Evolutionary conservation across 305 asterid genomes (phyloP).

Genomic region (Solanum hybrid): DNA sequence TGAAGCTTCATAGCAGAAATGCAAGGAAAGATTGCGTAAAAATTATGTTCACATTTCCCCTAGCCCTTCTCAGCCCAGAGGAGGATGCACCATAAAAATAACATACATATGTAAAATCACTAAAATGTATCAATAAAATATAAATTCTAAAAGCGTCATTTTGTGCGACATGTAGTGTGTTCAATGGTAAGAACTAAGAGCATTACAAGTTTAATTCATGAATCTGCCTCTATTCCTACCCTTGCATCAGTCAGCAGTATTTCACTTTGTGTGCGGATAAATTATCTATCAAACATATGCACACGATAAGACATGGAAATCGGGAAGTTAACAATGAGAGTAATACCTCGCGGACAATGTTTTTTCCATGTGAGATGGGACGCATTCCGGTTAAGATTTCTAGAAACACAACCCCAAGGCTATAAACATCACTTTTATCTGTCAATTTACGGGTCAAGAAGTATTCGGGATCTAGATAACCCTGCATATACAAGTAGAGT

Average conservation of each 20-base stretch:
- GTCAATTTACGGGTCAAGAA: slow-evolving; percentile 66
- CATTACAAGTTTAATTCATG: neutral
- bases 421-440: slow-evolving; percentile 83
- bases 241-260: neutral
- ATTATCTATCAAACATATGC: neutral
- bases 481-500: slow-evolving; percentile 33
- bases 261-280: neutral
- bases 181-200: neutral
- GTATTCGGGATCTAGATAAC: slow-evolving; percentile 89
- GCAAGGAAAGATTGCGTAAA: neutral
- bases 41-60: neutral
- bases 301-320: neutral
- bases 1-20: neutral
- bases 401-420: slow-evolving; percentile 83
- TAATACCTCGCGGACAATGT: slow-evolving; percentile 81
- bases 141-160: neutral
- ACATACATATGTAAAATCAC: neutral
- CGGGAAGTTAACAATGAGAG: neutral
- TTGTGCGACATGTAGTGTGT: neutral
- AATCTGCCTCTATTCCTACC: neutral
- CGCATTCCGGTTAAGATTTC: slow-evolving; percentile 82
- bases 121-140: neutral
- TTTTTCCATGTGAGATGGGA: slow-evolving; percentile 77
- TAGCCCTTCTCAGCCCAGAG: neutral
- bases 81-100: neutral